phyloP scores from a whole-genome alignment of 1,284 basidiomycete species.

The Ustilago trichophora region DNA sequence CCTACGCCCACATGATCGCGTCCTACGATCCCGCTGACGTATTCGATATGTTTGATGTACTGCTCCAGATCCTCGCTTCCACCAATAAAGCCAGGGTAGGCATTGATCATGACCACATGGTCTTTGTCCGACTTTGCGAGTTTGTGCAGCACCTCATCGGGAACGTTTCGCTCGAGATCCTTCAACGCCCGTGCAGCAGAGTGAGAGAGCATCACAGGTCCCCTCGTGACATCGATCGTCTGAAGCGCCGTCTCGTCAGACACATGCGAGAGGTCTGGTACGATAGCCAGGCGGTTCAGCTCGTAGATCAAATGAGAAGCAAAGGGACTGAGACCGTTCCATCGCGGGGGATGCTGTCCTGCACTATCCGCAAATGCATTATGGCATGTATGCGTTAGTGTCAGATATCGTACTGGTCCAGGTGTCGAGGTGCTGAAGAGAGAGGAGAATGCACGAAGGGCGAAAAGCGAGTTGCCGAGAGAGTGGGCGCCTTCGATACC shows the following conservation, averaged over 20 bases:
- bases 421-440: constrained; percentile 9
- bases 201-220: constrained; percentile 46
- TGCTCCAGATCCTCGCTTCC: constrained; percentile 31
- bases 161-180: constrained; percentile 30
- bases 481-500: constrained; percentile 50
- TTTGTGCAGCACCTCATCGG: constrained; percentile 28
- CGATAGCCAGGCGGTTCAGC: constrained; percentile 41
- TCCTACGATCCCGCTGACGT: constrained; percentile 31
- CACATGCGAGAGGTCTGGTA: constrained; percentile 46
- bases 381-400: constrained; percentile 45
- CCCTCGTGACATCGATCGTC: constrained; percentile 25
- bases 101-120: constrained; percentile 44
- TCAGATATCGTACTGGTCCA: constrained; percentile 40
- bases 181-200: constrained; percentile 25
- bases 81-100: constrained; percentile 47
- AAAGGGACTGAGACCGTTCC: constrained; percentile 40
- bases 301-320: constrained; percentile 29
- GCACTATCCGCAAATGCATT: constrained; percentile 44
- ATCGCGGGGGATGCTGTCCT: constrained; percentile 22
- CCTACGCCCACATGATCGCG: constrained; percentile 38
- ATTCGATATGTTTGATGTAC: constrained; percentile 29
- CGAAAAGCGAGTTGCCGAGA: constrained; percentile 43
- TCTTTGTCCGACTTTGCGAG: constrained; percentile 26
- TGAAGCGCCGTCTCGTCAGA: constrained; percentile 41
- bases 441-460: constrained; percentile 9